These are phyloP conservation scores for Solanum chiquidenum DNA, from an alignment of 257 asterid species.

Conservation along the genomic window DNA sequence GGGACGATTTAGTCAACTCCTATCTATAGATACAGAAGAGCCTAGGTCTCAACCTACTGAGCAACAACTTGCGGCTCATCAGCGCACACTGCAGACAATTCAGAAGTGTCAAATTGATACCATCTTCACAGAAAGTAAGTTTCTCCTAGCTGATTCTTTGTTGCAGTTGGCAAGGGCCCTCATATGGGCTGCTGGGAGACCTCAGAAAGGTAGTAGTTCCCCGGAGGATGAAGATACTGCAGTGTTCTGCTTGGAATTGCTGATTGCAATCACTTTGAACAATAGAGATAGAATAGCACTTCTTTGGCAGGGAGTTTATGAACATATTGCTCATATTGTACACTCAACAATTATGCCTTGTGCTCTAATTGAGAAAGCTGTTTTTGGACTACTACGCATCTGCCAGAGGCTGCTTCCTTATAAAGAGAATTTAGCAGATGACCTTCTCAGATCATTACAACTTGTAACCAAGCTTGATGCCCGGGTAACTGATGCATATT, in stretches of 20 bases:
- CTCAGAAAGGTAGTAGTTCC: conserved; percentile 76
- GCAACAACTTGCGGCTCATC: conserved; percentile 95
- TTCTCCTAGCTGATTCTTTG: conserved; percentile 71
- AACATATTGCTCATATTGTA: conserved; percentile 78
- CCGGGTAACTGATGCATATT: conserved; percentile 86
- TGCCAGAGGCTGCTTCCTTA: conserved; percentile 89
- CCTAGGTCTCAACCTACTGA: conserved; percentile 94
- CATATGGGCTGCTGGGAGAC: conserved; percentile 91
- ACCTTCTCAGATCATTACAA: conserved; percentile 67
- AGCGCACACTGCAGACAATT: conserved; percentile 87
- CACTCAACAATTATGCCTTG: conserved; percentile 94
- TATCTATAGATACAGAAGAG: conserved; percentile 88
- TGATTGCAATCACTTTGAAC: conserved; percentile 78
- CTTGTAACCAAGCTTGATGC: conserved; percentile 91
- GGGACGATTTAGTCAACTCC: conserved; percentile 95
- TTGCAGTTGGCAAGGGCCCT: conserved; percentile 91
- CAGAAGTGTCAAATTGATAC: conserved; percentile 92
- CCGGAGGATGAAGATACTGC: conserved; percentile 97
- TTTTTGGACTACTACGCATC: conserved; percentile 86
- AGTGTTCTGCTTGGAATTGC: conserved; percentile 88
- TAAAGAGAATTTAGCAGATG: conserved; percentile 82
- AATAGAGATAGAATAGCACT: conserved; percentile 87
- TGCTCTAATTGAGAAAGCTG: conserved; percentile 89
- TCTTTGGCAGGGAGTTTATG: conserved; percentile 90
- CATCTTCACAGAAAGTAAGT: conserved; percentile 90